Evolutionary conservation across 2,329 filamentous ascomycete species (phyloP).

Genomic region (Neopestalotiopsis sp.): DNA sequence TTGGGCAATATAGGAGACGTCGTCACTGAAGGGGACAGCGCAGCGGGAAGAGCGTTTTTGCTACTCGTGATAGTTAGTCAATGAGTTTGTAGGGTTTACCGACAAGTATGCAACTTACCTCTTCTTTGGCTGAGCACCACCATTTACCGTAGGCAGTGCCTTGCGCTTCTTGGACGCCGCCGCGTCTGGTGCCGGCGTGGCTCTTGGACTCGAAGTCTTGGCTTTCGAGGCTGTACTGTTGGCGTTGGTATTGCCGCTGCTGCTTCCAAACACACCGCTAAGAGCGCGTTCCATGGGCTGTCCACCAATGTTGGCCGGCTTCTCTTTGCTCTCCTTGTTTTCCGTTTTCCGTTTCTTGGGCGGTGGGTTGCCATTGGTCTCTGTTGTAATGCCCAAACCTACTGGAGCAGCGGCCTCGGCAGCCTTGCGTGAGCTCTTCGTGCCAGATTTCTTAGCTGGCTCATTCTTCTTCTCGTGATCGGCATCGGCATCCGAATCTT

Average conservation of each 20-base stretch:
- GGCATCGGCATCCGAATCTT: slow-evolving; percentile 77
- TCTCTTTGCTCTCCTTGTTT: slow-evolving; percentile 73
- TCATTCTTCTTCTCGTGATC: slow-evolving; percentile 62
- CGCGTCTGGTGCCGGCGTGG: slow-evolving; percentile 68
- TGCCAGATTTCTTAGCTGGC: slow-evolving; percentile 64
- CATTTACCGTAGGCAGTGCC: slow-evolving; percentile 67
- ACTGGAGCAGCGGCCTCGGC: slow-evolving; percentile 56
- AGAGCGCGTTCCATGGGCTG: slow-evolving; percentile 71
- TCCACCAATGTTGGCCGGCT: slow-evolving; percentile 47
- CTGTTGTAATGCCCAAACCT: slow-evolving; percentile 70
- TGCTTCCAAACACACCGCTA: slow-evolving; percentile 53
- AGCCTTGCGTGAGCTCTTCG: slow-evolving; percentile 68
- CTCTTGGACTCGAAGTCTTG: slow-evolving; percentile 68
- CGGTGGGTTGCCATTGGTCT: slow-evolving; percentile 57
- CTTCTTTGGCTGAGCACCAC: slow-evolving; percentile 70
- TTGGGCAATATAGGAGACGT: slow-evolving; percentile 76
- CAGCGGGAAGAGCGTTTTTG: slow-evolving; percentile 44
- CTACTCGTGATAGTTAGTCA: slow-evolving; percentile 21
- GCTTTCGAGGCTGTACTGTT: slow-evolving; percentile 51
- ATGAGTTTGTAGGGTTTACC: neutral
- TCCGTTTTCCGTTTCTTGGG: slow-evolving; percentile 84
- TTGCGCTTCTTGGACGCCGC: slow-evolving; percentile 71
- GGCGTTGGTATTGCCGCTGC: slow-evolving; percentile 38
- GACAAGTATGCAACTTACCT: slow-evolving; percentile 58
- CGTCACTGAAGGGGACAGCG: slow-evolving; percentile 71